Conservation (phyloP, 2,329 filamentous ascomycete species). For the Penicillium occitanis region DNA sequence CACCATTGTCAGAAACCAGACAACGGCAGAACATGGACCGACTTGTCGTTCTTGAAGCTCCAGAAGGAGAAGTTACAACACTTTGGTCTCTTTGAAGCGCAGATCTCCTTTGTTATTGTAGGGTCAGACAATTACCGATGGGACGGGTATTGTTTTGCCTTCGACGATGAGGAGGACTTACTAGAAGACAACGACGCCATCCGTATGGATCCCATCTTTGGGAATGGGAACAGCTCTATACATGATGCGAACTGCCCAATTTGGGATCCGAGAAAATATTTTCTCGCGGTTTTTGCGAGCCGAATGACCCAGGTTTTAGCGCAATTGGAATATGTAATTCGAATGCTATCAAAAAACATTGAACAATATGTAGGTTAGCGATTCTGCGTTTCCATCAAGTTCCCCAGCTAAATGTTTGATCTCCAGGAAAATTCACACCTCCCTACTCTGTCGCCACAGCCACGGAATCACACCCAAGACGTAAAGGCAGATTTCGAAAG, state of each 20-base stretch:
- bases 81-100: not conserved
- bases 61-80: not conserved
- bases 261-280: constrained; percentile 3
- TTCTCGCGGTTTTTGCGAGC: not conserved
- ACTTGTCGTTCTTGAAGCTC: not conserved
- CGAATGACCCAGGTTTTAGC: not conserved
- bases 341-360: not conserved
- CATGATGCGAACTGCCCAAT: not conserved
- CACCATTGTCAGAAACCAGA: not conserved
- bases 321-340: not conserved
- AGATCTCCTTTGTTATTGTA: not conserved
- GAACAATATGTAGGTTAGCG: not conserved
- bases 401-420: not conserved
- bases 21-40: not conserved
- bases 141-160: not conserved
- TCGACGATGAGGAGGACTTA: not conserved
- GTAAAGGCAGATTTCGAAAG: not conserved
- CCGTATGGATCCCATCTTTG: not conserved
- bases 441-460: not conserved
- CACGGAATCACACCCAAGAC: not conserved
- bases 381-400: not conserved
- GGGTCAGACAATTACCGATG: not conserved
- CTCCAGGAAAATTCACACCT: not conserved
- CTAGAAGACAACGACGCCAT: not conserved
- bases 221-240: not conserved